phyloP scores from a whole-genome alignment of 306 rosid genomes.

The Ziziphus jujuba region DNA sequence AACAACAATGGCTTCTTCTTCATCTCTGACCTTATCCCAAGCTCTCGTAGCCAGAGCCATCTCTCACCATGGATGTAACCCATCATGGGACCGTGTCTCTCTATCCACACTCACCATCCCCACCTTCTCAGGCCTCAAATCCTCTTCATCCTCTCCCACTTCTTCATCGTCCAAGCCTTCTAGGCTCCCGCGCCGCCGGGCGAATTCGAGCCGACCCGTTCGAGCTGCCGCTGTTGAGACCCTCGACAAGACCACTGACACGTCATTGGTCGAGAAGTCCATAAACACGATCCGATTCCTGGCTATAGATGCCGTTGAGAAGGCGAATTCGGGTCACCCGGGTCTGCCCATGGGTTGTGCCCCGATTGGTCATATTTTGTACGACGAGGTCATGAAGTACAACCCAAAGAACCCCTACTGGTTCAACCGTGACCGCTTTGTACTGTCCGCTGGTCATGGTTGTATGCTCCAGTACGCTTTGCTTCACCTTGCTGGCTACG shows the following conservation, averaged over 20 bases:
- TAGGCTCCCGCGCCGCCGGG: slow-evolving; percentile 18
- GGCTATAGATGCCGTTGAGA: slow-evolving; percentile 83
- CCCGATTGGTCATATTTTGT: slow-evolving; percentile 86
- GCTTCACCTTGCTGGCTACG: slow-evolving; percentile 93
- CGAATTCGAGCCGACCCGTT: slow-evolving; percentile 19
- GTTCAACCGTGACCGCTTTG: slow-evolving; percentile 97
- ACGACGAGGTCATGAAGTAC: slow-evolving; percentile 83
- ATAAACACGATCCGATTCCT: slow-evolving; percentile 89
- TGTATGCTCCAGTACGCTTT: slow-evolving; percentile 96
- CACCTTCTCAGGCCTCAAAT: slow-evolving; percentile 63
- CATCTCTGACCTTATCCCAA: slow-evolving; percentile 77
- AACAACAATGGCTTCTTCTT: slow-evolving; percentile 66
- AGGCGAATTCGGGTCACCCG: slow-evolving; percentile 95
- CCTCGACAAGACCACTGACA: slow-evolving; percentile 45
- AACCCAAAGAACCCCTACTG: slow-evolving; percentile 91
- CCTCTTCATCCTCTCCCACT: slow-evolving; percentile 28
- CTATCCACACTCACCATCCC: slow-evolving; percentile 54
- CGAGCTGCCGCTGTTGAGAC: slow-evolving; percentile 55
- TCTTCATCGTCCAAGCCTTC: slow-evolving; percentile 19
- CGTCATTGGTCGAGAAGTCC: slow-evolving; percentile 71
- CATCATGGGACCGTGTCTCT: slow-evolving; percentile 53
- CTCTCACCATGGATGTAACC: slow-evolving; percentile 45
- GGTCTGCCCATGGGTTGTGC: slow-evolving; percentile 99
- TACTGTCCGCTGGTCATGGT: slow-evolving; percentile 92
- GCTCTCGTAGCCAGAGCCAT: slow-evolving; percentile 66